Conservation (phyloP, 2,329 filamentous ascomycete species). For the Venturia effusa region DNA sequence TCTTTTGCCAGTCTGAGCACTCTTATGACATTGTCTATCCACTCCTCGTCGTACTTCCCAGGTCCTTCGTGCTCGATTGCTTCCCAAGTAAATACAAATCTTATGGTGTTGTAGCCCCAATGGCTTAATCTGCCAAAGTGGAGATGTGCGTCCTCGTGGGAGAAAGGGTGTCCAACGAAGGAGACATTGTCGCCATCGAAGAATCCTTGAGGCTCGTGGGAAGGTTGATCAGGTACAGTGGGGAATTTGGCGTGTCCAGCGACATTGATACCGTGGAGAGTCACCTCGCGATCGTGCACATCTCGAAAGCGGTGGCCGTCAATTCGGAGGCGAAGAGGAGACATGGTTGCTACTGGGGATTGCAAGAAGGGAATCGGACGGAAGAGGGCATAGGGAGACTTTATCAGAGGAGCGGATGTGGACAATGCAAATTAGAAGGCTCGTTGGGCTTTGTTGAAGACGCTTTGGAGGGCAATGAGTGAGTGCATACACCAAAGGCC, state of each 20-base stretch:
- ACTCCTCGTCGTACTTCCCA: conserved; percentile 85
- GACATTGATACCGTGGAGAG: conserved; percentile 86
- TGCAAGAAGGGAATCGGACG: background rate
- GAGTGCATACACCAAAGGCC: background rate
- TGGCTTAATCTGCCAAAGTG: conserved; percentile 80
- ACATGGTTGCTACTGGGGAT: conserved; percentile 41
- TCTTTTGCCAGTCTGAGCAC: conserved; percentile 68
- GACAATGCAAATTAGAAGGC: background rate
- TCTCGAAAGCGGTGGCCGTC: conserved; percentile 82
- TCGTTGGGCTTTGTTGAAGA: background rate
- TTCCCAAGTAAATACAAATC: conserved; percentile 98
- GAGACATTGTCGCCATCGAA: conserved; percentile 88
- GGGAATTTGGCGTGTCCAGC: conserved; percentile 87
- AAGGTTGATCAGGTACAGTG: conserved; percentile 67
- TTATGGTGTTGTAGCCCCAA: conserved; percentile 91
- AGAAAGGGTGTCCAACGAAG: conserved; percentile 79
- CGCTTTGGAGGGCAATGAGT: no score
- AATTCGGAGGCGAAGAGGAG: conserved; percentile 65
- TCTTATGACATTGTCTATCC: conserved; percentile 82
- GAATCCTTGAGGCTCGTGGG: conserved; percentile 67
- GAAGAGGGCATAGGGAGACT: background rate
- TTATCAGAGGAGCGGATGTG: background rate
- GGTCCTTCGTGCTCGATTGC: conserved; percentile 91
- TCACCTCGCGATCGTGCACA: conserved; percentile 68
- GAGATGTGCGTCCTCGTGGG: conserved; percentile 66